A percentile compares a stretch with the other conserved stretches of the same genome.
Conservation (phyloP, 2,329 filamentous ascomycete species). For the Curvularia lunata region DNA sequence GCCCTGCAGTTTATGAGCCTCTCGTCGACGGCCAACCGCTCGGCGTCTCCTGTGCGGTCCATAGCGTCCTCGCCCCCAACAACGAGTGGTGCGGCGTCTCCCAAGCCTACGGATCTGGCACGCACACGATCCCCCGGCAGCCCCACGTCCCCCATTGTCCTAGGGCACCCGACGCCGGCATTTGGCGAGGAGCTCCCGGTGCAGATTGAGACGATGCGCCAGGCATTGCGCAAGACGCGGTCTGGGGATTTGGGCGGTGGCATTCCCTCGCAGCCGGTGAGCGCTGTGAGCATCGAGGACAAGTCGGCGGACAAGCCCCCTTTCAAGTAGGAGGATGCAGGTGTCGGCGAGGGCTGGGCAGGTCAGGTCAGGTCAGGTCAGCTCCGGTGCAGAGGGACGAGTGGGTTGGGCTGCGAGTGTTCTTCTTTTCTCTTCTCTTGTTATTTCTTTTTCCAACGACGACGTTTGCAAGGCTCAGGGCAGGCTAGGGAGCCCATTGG, state of each 20-base stretch:
- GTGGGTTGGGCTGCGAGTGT: not conserved
- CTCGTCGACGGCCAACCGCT: slow-evolving; percentile 68
- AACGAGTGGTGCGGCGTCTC: slow-evolving; percentile 75
- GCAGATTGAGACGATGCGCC: slow-evolving; percentile 91
- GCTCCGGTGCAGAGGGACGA: not conserved
- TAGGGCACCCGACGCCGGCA: slow-evolving; percentile 61
- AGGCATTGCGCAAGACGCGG: slow-evolving; percentile 82
- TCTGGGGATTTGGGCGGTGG: slow-evolving; percentile 74
- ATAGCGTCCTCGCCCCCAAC: slow-evolving; percentile 79
- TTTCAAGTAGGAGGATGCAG: slow-evolving; percentile 33
- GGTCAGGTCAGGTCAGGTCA: not conserved
- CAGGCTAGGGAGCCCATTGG: slow-evolving; percentile 9
- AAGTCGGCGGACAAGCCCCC: slow-evolving; percentile 38
- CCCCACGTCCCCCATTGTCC: slow-evolving; percentile 55
- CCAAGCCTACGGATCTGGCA: slow-evolving; percentile 74
- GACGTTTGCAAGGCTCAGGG: not conserved
- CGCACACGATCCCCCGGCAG: slow-evolving; percentile 66
- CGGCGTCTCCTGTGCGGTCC: slow-evolving; percentile 80
- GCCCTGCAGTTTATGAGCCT: slow-evolving; percentile 73
- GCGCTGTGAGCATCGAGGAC: slow-evolving; percentile 49
- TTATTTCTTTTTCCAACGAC: slow-evolving; percentile 9
- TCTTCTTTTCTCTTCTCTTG: slow-evolving; percentile 14
- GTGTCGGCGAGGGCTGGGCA: not conserved
- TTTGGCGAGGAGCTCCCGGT: slow-evolving; percentile 75
- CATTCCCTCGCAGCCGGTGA: slow-evolving; percentile 48